Conservation (phyloP, 2,329 filamentous ascomycete species). For the Colletotrichum lini region DNA sequence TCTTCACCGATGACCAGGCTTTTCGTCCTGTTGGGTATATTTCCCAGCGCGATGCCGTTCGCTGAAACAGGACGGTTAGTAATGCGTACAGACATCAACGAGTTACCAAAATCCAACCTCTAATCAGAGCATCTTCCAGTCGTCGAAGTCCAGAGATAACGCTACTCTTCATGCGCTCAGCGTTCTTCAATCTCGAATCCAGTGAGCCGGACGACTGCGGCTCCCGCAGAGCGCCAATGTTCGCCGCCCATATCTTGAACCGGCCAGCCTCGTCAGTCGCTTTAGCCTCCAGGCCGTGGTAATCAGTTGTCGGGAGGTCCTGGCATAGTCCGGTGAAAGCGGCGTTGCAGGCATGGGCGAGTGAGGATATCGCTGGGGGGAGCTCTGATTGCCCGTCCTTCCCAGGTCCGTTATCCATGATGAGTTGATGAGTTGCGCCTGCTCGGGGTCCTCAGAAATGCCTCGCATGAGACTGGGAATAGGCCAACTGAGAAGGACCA, state of each 20-base stretch:
- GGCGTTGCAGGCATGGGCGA: neutral
- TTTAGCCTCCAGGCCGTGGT: neutral
- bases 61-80: neutral
- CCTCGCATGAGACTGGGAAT: neutral
- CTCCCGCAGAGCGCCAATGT: constrained; percentile 10
- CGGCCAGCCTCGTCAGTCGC: constrained; percentile 13
- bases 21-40: constrained; percentile 8
- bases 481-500: neutral
- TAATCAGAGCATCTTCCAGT: neutral
- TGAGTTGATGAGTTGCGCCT: neutral
- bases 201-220: constrained; percentile 8
- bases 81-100: neutral
- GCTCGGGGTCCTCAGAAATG: neutral
- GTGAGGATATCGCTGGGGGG: neutral
- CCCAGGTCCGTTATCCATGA: neutral
- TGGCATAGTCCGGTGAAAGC: neutral
- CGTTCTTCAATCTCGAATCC: neutral
- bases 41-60: neutral
- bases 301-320: neutral
- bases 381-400: neutral
- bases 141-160: neutral
- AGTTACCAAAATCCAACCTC: neutral
- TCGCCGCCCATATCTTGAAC: constrained; percentile 23
- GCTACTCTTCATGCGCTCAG: constrained; percentile 1
- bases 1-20: neutral